Conservation (phyloP, 306 rosid genomes). For the Glycine soja region DNA sequence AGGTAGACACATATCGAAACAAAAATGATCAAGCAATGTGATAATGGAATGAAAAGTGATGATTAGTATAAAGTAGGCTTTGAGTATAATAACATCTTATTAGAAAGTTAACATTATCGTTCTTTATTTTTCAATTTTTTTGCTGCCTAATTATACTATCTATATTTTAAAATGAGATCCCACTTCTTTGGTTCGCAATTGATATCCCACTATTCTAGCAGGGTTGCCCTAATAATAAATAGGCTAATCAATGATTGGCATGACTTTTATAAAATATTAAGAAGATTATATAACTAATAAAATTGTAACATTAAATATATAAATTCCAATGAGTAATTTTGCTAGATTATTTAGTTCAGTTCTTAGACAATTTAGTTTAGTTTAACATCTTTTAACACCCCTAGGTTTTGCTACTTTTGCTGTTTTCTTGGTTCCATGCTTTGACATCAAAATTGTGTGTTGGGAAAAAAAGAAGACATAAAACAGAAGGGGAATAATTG, state of each 20-base stretch:
- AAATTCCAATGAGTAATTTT: background rate
- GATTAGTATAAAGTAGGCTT: background rate
- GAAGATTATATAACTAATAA: background rate
- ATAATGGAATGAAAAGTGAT: conserved; percentile 29
- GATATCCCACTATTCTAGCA: background rate
- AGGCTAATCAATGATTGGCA: no score
- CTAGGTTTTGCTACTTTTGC: no score
- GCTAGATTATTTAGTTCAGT: no score
- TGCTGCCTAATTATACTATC: background rate
- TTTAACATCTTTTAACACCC: no score
- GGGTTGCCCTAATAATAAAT: background rate
- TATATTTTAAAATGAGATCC: background rate
- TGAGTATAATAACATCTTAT: conserved; percentile 2
- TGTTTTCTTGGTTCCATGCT: no score
- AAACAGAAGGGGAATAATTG: no score
- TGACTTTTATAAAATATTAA: background rate
- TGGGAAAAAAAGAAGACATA: no score
- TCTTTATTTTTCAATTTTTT: background rate
- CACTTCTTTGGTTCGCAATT: background rate
- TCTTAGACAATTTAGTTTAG: no score
- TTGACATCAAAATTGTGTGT: no score
- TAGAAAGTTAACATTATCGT: background rate
- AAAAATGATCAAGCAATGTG: conserved; percentile 2
- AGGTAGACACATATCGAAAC: background rate
- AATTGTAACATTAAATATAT: background rate